Evolutionary conservation across 164 flowering plant species (phyloP).

Genomic region (Malania oleifera): DNA sequence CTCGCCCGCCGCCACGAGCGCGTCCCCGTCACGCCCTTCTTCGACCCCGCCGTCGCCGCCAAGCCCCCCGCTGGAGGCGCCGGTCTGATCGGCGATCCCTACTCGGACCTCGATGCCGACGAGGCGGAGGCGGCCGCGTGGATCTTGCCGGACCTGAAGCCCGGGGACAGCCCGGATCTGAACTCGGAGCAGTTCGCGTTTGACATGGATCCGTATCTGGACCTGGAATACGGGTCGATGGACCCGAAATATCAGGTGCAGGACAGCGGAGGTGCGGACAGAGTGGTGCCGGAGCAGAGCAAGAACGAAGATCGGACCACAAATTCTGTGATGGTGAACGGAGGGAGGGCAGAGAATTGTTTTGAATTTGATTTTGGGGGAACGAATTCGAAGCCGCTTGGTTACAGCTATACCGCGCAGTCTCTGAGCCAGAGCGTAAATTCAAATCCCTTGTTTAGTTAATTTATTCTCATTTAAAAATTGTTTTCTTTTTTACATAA

Average conservation of each 20-base stretch:
- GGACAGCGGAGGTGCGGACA: constrained; percentile 15
- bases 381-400: constrained; percentile 35
- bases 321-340: constrained; percentile 7
- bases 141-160: constrained; percentile 17
- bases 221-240: constrained; percentile 15
- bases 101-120: constrained; percentile 1
- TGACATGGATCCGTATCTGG: constrained; percentile 5
- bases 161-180: too few relatives aligned
- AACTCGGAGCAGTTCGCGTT: background rate
- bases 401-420: constrained; percentile 29
- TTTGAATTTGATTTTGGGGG: constrained; percentile 34
- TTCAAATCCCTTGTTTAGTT: background rate
- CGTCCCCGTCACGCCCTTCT: constrained; percentile 39
- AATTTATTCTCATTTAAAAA: background rate
- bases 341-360: constrained; percentile 11
- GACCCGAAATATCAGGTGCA: constrained; percentile 8
- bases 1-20: constrained; percentile 59
- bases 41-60: constrained; percentile 29
- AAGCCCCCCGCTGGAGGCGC: constrained; percentile 14
- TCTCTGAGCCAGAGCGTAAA: constrained; percentile 50
- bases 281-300: constrained; percentile 33
- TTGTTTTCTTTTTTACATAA: too few relatives aligned
- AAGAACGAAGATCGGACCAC: constrained; percentile 4
- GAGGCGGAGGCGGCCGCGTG: constrained; percentile 24
- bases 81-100: constrained; percentile 9